These are phyloP conservation scores for Agapanthus africanus DNA, from an alignment of 106 monocot species.

Conservation along the genomic window DNA sequence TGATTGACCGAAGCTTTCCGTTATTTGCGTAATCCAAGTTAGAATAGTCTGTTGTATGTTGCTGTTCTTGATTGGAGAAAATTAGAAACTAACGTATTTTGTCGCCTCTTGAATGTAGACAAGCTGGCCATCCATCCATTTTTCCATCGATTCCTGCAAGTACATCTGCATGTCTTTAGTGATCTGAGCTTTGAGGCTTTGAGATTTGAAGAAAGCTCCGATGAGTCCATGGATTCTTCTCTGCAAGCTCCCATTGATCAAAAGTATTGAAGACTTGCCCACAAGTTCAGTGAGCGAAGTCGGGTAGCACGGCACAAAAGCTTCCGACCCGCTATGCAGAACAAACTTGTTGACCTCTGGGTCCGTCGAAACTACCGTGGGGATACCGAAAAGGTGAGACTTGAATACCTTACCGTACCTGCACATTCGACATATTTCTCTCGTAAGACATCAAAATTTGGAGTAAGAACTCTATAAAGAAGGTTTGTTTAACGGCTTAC, in stretches of 20 bases:
- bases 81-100: conserved; percentile 11
- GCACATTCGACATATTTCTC: no score
- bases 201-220: conserved; percentile 82
- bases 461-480: no score
- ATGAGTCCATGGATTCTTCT: conserved; percentile 74
- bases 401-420: conserved; percentile 84
- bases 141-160: conserved; percentile 27
- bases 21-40: no score
- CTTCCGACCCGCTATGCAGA: conserved; percentile 56
- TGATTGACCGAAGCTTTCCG: no score
- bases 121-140: conserved; percentile 52
- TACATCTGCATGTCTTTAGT: conserved; percentile 52
- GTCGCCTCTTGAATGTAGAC: conserved; percentile 30
- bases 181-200: conserved; percentile 52
- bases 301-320: conserved; percentile 83
- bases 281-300: conserved; percentile 73
- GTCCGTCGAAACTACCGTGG: conserved; percentile 77
- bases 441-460: no score
- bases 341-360: conserved; percentile 75
- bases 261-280: conserved; percentile 81
- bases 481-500: no score
- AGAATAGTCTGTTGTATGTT: no score
- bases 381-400: conserved; percentile 82
- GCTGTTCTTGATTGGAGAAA: no score
- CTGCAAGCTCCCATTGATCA: conserved; percentile 66